Percentiles rank a stretch among this genome's conserved stretches.
These are phyloP conservation scores for Metschnikowia lochheadii DNA, from an alignment of 805 yeast species.

Conservation along the genomic window DNA sequence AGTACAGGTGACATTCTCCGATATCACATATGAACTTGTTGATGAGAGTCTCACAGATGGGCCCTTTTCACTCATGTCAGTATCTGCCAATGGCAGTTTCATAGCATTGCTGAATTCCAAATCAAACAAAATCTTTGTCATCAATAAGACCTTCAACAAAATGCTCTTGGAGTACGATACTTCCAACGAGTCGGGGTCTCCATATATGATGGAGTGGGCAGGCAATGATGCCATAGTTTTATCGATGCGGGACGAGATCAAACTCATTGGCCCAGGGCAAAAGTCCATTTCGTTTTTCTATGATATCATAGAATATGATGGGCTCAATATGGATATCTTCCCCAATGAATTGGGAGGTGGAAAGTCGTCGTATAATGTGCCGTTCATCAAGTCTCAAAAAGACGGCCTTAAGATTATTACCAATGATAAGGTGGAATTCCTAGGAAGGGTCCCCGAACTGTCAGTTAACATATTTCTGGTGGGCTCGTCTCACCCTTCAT, in stretches of 20 bases:
- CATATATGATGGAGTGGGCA: conserved; percentile 69
- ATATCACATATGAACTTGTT: conserved; percentile 23
- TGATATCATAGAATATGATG: conserved; percentile 29
- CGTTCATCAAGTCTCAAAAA: conserved; percentile 46
- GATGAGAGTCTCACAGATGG: conserved; percentile 46
- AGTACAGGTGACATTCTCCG: conserved; percentile 22
- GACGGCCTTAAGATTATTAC: conserved; percentile 77
- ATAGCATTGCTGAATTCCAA: conserved; percentile 44
- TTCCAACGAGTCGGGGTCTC: conserved; percentile 35
- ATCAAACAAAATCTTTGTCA: conserved; percentile 45
- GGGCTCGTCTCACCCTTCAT: conserved; percentile 81
- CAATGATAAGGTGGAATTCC: conserved; percentile 50
- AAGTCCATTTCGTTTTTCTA: conserved; percentile 52
- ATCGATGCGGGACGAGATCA: conserved; percentile 59
- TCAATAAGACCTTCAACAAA: conserved; percentile 43
- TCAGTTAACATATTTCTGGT: conserved; percentile 66
- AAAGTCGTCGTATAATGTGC: conserved; percentile 29
- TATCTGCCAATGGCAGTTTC: conserved; percentile 55
- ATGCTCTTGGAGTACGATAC: conserved; percentile 43
- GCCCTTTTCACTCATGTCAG: conserved; percentile 39
- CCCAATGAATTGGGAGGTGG: conserved; percentile 10
- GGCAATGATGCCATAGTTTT: conserved; percentile 76
- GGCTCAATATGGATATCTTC: conserved; percentile 26
- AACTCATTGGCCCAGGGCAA: conserved; percentile 68
- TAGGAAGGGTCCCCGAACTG: conserved; percentile 56